Percentiles rank a stretch among this genome's conserved stretches.
These are phyloP conservation scores for Phytophthora citricola DNA, from an alignment of 352 stramenopile species.

Conservation along the genomic window DNA sequence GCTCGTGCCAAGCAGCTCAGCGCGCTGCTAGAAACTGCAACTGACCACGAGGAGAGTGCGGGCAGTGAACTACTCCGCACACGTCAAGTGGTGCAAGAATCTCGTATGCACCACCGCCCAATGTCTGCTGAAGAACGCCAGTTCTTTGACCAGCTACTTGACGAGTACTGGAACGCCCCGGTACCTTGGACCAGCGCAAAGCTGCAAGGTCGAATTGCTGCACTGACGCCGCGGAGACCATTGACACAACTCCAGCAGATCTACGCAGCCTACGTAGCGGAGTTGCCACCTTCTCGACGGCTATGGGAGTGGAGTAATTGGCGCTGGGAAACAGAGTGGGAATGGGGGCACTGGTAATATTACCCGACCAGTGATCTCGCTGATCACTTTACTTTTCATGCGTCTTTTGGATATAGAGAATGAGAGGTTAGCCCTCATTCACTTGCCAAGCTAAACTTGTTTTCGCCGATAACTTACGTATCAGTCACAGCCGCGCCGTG, in stretches of 20 bases:
- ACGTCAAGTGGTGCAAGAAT: slow-evolving; percentile 49
- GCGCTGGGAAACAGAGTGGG: slow-evolving; percentile 55
- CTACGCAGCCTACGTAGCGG: slow-evolving; percentile 41
- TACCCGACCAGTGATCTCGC: no score
- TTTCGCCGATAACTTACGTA: no score
- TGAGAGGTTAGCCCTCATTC: slow-evolving; percentile 1
- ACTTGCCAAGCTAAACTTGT: no score
- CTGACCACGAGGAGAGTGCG: slow-evolving; percentile 57
- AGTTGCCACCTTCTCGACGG: slow-evolving; percentile 34
- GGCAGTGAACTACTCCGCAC: slow-evolving; percentile 34
- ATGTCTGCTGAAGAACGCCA: slow-evolving; percentile 40
- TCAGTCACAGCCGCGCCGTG: no score
- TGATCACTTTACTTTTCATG: slow-evolving; percentile 1
- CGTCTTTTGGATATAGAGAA: slow-evolving; percentile 21
- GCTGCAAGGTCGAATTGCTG: slow-evolving; percentile 46
- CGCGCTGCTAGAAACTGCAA: slow-evolving; percentile 62
- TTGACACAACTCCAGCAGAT: slow-evolving; percentile 52
- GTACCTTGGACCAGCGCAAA: slow-evolving; percentile 55
- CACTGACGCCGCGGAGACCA: slow-evolving; percentile 28
- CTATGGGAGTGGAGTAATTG: slow-evolving; percentile 54
- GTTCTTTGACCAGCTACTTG: slow-evolving; percentile 63
- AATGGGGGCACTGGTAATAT: slow-evolving; percentile 43
- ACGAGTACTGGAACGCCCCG: slow-evolving; percentile 75
- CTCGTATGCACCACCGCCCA: slow-evolving; percentile 48
- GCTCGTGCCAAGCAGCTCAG: slow-evolving; percentile 54